These are phyloP conservation scores for Aspergillus bombycis DNA, from an alignment of 2,329 filamentous ascomycete species.

Conservation along the genomic window DNA sequence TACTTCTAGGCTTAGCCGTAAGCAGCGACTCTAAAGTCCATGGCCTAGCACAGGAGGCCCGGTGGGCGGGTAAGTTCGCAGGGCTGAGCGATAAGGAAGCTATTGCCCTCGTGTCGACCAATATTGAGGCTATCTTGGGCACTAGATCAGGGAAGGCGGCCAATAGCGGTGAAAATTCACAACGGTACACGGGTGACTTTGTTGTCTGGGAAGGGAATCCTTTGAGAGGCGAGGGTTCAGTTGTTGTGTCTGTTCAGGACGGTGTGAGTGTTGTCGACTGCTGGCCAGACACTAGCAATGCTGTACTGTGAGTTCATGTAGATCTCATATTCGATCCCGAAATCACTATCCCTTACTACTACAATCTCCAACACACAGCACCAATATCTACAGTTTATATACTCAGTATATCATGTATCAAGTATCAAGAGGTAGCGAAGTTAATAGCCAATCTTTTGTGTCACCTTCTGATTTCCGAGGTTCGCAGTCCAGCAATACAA, in stretches of 20 bases:
- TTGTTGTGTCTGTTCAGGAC: conserved; percentile 6
- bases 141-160: neutral
- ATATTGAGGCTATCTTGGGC: conserved; percentile 5
- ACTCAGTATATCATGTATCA: too few relatives aligned
- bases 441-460: too few relatives aligned
- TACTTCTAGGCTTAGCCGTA: conserved; percentile 40
- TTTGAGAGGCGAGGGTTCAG: conserved; percentile 10
- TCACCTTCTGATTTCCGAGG: too few relatives aligned
- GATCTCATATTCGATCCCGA: too few relatives aligned
- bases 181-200: neutral
- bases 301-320: neutral
- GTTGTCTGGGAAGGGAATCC: conserved; percentile 19
- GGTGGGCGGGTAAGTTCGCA: conserved; percentile 11
- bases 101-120: conserved; percentile 12
- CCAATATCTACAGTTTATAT: too few relatives aligned
- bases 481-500: too few relatives aligned
- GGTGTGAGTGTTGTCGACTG: neutral
- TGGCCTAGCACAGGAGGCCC: conserved; percentile 12
- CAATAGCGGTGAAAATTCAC: neutral
- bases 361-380: too few relatives aligned
- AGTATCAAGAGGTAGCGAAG: too few relatives aligned
- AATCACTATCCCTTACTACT: fast-evolving
- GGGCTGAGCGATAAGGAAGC: conserved; percentile 6
- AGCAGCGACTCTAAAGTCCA: conserved; percentile 21
- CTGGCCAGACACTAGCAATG: neutral